These are phyloP conservation scores for Penicillium hesseltinei DNA, from an alignment of 2,329 filamentous ascomycete species.

Conservation along the genomic window DNA sequence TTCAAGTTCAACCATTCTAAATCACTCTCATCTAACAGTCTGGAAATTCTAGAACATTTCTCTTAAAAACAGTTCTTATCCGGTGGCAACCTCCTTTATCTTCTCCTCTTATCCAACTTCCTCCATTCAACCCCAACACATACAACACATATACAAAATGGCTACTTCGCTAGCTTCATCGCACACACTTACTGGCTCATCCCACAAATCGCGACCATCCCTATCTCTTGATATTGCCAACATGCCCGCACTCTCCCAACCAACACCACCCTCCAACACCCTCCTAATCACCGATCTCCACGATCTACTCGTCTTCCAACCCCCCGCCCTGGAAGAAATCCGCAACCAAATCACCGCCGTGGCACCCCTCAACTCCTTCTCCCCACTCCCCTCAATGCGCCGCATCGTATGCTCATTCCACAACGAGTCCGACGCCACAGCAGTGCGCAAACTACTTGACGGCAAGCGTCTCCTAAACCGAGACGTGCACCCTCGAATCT, in stretches of 20 bases:
- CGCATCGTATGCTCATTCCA: constrained; percentile 52
- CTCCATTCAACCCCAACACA: neutral
- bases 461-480: constrained; percentile 34
- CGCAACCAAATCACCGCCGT: constrained; percentile 43
- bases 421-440: constrained; percentile 42
- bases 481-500: constrained; percentile 43
- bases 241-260: constrained; percentile 46
- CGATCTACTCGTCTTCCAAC: constrained; percentile 48
- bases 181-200: constrained; percentile 9
- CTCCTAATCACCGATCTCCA: constrained; percentile 51
- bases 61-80: constrained; percentile 5
- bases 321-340: constrained; percentile 43
- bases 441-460: constrained; percentile 46
- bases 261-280: constrained; percentile 50
- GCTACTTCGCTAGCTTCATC: constrained; percentile 17
- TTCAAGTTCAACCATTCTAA: neutral
- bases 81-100: constrained; percentile 22
- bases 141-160: constrained; percentile 21
- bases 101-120: constrained; percentile 14
- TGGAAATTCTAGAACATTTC: constrained; percentile 3
- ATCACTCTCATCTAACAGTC: neutral
- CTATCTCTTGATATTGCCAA: constrained; percentile 48
- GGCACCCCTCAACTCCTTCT: constrained; percentile 50
- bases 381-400: constrained; percentile 50
- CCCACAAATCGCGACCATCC: constrained; percentile 32